These are phyloP conservation scores for Amaranthus palmeri DNA, from an alignment of 148 eudicot genomes.

Conservation along the genomic window DNA sequence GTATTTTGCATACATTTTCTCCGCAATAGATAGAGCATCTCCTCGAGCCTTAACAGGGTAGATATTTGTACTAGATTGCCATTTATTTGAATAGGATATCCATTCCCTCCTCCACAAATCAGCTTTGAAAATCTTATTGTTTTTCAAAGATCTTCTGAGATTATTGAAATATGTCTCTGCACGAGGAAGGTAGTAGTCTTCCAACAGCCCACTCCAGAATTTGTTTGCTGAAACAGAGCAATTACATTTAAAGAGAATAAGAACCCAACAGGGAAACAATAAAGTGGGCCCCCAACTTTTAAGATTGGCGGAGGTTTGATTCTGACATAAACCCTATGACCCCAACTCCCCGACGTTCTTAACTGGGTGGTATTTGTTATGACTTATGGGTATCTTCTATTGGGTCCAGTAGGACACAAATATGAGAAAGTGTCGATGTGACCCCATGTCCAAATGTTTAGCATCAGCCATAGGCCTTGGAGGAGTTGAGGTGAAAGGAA, in stretches of 20 bases:
- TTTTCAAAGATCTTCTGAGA: slow-evolving; percentile 45
- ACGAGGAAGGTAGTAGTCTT: slow-evolving; percentile 86
- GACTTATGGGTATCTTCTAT: too few species aligned
- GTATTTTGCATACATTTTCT: slow-evolving; percentile 50
- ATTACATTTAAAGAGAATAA: slow-evolving; percentile 1
- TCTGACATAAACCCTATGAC: too few species aligned
- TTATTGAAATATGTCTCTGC: slow-evolving; percentile 67
- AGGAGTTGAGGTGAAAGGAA: too few species aligned
- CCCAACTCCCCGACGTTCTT: too few species aligned
- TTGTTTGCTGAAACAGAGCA: slow-evolving; percentile 59
- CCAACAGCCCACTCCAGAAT: slow-evolving; percentile 90
- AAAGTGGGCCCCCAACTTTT: not conserved
- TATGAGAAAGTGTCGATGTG: too few species aligned
- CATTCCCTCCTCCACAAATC: slow-evolving; percentile 87
- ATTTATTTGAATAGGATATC: slow-evolving; percentile 74
- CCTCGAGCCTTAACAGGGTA: slow-evolving; percentile 73
- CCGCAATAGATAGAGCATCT: slow-evolving; percentile 58
- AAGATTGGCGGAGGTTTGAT: too few species aligned
- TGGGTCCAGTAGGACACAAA: too few species aligned
- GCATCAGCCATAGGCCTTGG: too few species aligned
- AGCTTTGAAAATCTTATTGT: slow-evolving; percentile 48
- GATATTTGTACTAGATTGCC: slow-evolving; percentile 61
- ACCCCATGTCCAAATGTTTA: too few species aligned
- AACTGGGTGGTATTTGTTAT: too few species aligned
- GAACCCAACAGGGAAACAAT: not conserved